Evolutionary conservation across 2,329 filamentous ascomycete species (phyloP).

Genomic region (Xylaria sp.): DNA sequence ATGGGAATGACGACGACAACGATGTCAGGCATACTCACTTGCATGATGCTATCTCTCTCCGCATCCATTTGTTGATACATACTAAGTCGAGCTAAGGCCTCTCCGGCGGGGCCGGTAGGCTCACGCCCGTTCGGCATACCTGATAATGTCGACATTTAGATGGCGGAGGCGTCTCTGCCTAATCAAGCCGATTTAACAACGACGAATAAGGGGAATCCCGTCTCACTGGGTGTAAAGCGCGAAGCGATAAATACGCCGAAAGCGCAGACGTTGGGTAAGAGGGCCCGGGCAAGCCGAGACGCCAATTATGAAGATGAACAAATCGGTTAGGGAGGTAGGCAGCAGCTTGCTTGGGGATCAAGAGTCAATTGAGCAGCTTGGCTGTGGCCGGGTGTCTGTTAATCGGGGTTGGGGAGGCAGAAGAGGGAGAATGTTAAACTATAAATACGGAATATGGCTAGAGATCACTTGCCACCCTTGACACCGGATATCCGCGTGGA

Average conservation of each 20-base stretch:
- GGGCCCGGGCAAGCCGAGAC: neutral
- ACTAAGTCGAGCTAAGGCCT: slow-evolving; percentile 33
- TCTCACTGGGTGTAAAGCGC: neutral
- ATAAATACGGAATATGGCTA: neutral
- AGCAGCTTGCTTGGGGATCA: slow-evolving; percentile 16
- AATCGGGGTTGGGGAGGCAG: too few relatives aligned
- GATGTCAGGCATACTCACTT: slow-evolving; percentile 29
- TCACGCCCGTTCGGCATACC: slow-evolving; percentile 34
- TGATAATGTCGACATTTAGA: slow-evolving; percentile 24
- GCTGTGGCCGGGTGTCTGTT: neutral
- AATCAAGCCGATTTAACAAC: neutral
- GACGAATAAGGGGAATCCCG: neutral
- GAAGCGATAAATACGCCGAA: neutral
- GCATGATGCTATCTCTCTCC: slow-evolving; percentile 39
- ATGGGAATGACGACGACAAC: neutral
- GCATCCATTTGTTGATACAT: slow-evolving; percentile 38
- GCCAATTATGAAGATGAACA: neutral
- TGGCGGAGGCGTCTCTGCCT: neutral
- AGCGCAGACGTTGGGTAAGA: neutral
- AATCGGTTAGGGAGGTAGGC: neutral
- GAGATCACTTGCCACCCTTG: neutral
- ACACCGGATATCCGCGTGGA: neutral
- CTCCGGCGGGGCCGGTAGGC: slow-evolving; percentile 21
- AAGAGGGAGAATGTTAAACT: neutral
- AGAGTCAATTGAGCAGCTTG: slow-evolving; percentile 11